Conservation (phyloP, 331 rosid genomes). For the Quercus lobata region DNA sequence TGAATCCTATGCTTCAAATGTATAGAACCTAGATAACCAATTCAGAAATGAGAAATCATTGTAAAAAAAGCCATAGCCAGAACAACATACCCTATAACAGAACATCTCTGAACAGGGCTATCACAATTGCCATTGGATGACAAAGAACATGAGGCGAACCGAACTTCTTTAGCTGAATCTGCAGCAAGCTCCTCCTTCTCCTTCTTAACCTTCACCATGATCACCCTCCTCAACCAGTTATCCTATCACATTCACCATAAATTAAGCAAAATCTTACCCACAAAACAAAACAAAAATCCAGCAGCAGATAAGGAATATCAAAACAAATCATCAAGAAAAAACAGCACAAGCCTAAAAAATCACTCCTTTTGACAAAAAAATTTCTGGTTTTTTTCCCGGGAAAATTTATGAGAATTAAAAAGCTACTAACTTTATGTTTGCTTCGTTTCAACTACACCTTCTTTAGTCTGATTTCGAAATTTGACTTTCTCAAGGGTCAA, state of each 20-base stretch:
- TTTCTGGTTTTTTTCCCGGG: neutral
- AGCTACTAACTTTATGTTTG: neutral
- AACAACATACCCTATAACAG: slow-evolving; percentile 27
- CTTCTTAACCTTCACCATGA: slow-evolving; percentile 27
- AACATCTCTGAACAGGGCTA: slow-evolving; percentile 8
- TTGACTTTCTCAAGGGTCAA: neutral
- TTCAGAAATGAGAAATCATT: neutral
- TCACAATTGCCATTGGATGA: slow-evolving; percentile 8
- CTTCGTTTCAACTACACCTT: neutral
- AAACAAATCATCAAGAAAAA: neutral
- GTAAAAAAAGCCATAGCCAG: neutral
- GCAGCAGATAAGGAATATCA: neutral
- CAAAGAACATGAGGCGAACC: slow-evolving; percentile 15
- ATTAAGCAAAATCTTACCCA: neutral
- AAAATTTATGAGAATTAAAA: neutral
- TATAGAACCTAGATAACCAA: neutral
- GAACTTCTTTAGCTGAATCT: slow-evolving; percentile 17
- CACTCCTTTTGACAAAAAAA: neutral
- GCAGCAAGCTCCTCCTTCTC: slow-evolving; percentile 19
- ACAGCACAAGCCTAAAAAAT: neutral
- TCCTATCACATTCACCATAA: neutral
- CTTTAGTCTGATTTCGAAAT: neutral
- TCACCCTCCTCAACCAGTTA: neutral
- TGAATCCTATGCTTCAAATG: neutral
- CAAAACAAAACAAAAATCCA: neutral